Evolutionary conservation across 202 grass and related monocot species (phyloP).

Genomic region (Musa balbisiana): DNA sequence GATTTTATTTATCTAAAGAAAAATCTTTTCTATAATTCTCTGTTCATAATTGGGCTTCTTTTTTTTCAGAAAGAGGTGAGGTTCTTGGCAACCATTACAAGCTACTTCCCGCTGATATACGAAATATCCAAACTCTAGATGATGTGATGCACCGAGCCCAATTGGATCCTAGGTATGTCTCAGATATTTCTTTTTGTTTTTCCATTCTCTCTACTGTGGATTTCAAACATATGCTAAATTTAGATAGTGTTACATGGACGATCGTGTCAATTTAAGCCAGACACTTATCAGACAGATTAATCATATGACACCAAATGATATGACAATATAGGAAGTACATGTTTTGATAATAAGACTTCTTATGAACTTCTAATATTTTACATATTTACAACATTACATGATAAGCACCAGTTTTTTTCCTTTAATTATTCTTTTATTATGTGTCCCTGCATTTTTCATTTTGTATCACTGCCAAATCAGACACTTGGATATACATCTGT

Average conservation of each 20-base stretch:
- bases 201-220: slow-evolving; percentile 1
- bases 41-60: slow-evolving; percentile 10
- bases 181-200: slow-evolving; percentile 1
- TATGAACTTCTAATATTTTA: background rate
- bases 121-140: slow-evolving; percentile 70
- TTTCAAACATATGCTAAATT: slow-evolving; percentile 6
- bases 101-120: slow-evolving; percentile 78
- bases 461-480: background rate
- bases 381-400: background rate
- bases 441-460: background rate
- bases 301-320: background rate
- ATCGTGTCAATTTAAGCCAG: background rate
- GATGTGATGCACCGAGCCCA: slow-evolving; percentile 48
- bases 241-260: background rate
- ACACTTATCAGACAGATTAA: background rate
- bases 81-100: slow-evolving; percentile 67
- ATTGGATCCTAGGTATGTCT: slow-evolving; percentile 64
- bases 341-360: background rate
- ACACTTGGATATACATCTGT: background rate
- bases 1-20: background rate
- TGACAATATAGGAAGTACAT: background rate
- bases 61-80: slow-evolving; percentile 84
- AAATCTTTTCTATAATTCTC: background rate
- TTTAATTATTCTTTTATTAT: background rate
- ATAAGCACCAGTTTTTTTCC: background rate